Percentiles rank a stretch among this genome's conserved stretches.
Evolutionary conservation across 495 filamentous ascomycete genomes (phyloP).

Genomic region (Ramalina peruviana): DNA sequence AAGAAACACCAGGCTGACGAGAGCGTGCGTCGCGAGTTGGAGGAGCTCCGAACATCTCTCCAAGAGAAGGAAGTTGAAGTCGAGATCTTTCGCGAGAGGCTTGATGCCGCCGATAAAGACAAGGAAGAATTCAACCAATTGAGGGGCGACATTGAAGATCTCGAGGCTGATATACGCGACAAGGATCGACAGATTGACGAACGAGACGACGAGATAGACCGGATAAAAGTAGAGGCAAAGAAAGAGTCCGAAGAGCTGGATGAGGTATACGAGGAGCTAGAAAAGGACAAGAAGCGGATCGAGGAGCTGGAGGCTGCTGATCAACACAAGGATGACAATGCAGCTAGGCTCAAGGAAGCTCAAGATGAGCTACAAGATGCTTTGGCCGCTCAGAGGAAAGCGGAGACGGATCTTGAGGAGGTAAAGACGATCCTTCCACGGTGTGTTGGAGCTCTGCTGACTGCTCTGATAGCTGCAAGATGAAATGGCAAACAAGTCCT

Average conservation of each 20-base stretch:
- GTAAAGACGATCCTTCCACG: background rate
- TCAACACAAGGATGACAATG: constrained; percentile 28
- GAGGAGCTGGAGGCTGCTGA: constrained; percentile 45
- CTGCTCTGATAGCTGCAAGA: constrained; percentile 42
- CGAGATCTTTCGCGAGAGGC: constrained; percentile 30
- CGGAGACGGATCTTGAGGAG: constrained; percentile 33
- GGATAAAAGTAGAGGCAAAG: constrained; percentile 40
- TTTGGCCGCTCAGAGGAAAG: constrained; percentile 40
- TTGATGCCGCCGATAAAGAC: constrained; percentile 31
- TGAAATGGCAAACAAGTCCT: constrained; percentile 66
- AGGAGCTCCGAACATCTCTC: constrained; percentile 42
- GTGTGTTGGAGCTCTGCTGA: background rate
- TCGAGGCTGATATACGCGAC: constrained; percentile 50
- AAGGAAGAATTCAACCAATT: constrained; percentile 47
- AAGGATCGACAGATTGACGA: constrained; percentile 52
- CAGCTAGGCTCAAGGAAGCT: constrained; percentile 40
- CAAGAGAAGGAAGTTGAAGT: constrained; percentile 41
- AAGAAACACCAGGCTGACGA: constrained; percentile 60
- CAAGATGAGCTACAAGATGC: constrained; percentile 48
- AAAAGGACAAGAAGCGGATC: constrained; percentile 41
- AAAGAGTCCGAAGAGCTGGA: constrained; percentile 37
- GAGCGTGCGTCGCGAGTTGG: constrained; percentile 45
- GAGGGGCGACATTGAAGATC: constrained; percentile 51
- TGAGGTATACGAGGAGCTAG: constrained; percentile 37
- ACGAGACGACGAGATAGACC: constrained; percentile 50